Conservation (phyloP, 805 yeast species). For the Ogataea zsoltii region DNA sequence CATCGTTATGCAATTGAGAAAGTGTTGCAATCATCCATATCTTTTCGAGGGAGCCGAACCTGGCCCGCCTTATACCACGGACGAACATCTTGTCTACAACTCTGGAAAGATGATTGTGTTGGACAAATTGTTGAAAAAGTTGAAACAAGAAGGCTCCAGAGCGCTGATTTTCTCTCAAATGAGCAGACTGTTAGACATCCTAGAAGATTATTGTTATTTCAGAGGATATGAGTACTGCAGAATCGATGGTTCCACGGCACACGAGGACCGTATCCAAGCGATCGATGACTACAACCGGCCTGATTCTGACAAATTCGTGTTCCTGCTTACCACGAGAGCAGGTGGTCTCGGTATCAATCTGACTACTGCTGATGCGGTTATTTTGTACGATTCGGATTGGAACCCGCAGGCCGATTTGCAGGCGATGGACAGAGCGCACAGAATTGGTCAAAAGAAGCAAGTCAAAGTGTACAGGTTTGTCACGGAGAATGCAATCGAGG, state of each 20-base stretch:
- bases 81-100: constrained; percentile 88
- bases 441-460: constrained; percentile 96
- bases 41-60: constrained; percentile 99
- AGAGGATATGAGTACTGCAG: constrained; percentile 86
- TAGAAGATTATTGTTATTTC: constrained; percentile 88
- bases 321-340: constrained; percentile 89
- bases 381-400: constrained; percentile 93
- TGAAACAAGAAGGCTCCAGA: constrained; percentile 77
- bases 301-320: constrained; percentile 77
- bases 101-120: constrained; percentile 88
- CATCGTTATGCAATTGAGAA: constrained; percentile 94
- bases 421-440: constrained; percentile 97
- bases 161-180: constrained; percentile 92
- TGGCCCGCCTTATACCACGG: constrained; percentile 96
- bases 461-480: constrained; percentile 90
- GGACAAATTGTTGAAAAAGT: constrained; percentile 75
- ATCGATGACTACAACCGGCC: constrained; percentile 90
- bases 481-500: constrained; percentile 95
- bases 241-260: constrained; percentile 91
- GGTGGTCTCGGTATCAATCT: constrained; percentile 95
- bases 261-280: constrained; percentile 88
- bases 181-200: constrained; percentile 84
- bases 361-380: constrained; percentile 88
- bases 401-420: constrained; percentile 97
- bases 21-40: constrained; percentile 97